Percentiles rank a stretch among this genome's conserved stretches.
phyloP scores from a whole-genome alignment of 225 moss, liverwort and hornwort genomes.

The Asterella californica region DNA sequence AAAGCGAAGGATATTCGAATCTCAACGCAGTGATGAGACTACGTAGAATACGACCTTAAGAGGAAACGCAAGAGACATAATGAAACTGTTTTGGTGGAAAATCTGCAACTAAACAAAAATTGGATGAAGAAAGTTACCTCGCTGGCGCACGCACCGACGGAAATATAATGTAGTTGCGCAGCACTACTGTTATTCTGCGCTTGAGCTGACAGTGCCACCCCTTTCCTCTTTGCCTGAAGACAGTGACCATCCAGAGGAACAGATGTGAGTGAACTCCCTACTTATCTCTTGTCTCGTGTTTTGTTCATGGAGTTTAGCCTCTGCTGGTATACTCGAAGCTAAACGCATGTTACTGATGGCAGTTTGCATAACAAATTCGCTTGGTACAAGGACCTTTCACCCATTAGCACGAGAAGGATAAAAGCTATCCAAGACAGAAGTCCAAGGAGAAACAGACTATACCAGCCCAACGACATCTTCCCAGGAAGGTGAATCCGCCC shows the following conservation, averaged over 20 bases:
- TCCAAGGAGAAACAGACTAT: neutral
- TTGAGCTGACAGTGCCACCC: conserved; percentile 8
- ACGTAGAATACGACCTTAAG: neutral
- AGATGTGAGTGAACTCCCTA: neutral
- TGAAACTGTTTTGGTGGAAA: neutral
- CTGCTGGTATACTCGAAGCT: neutral
- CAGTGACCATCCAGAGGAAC: neutral
- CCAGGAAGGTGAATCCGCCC: conserved; percentile 26
- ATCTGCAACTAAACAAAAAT: neutral
- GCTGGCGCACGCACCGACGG: conserved; percentile 41
- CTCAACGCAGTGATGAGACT: no score
- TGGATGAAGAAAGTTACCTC: conserved; percentile 33
- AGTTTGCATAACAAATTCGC: neutral
- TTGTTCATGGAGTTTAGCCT: neutral
- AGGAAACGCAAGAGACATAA: neutral
- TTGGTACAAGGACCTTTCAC: neutral
- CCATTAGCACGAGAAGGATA: neutral
- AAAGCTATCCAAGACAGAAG: neutral
- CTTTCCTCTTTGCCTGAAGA: conserved; percentile 30
- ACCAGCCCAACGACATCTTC: conserved; percentile 23
- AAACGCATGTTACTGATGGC: no score
- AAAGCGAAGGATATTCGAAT: no score
- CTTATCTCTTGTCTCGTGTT: neutral
- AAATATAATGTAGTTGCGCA: neutral
- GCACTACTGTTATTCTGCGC: neutral